phyloP scores from a whole-genome alignment of 2,329 filamentous ascomycete genomes.

The Lachnellula willkommii region DNA sequence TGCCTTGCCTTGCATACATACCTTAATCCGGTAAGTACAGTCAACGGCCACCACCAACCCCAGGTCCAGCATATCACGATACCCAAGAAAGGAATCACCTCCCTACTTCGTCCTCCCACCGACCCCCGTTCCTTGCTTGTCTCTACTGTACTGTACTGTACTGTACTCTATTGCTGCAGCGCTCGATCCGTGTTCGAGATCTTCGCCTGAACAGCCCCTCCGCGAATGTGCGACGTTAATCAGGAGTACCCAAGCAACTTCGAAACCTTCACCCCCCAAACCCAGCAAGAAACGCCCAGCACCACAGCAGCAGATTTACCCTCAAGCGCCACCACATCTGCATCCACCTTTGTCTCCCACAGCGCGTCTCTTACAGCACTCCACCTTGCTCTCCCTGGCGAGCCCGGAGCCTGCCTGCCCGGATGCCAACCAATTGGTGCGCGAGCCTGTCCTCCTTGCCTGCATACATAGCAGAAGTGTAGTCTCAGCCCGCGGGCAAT shows the following conservation, averaged over 20 bases:
- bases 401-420: constrained; percentile 11
- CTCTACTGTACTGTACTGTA: neutral
- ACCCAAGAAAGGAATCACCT: neutral
- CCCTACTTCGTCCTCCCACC: neutral
- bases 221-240: constrained; percentile 29
- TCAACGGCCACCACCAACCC: too few species aligned
- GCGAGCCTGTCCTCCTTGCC: constrained; percentile 6
- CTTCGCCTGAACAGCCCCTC: constrained; percentile 20
- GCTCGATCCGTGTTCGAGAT: constrained; percentile 23
- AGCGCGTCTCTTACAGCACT: neutral
- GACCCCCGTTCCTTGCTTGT: constrained; percentile 4
- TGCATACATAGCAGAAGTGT: constrained; percentile 17
- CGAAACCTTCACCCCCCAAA: constrained; percentile 21
- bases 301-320: constrained; percentile 8
- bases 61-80: neutral
- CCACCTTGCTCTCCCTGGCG: constrained; percentile 8
- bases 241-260: constrained; percentile 23
- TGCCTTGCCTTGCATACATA: too few species aligned
- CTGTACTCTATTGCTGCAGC: neutral
- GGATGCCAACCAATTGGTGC: constrained; percentile 15
- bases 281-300: constrained; percentile 19
- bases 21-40: too few species aligned
- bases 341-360: neutral
- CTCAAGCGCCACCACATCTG: neutral
- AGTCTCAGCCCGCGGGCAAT: constrained; percentile 27